Base-by-base conservation (phyloP, 192 early-diverging fungal species). In the Podila epigama region DNA sequence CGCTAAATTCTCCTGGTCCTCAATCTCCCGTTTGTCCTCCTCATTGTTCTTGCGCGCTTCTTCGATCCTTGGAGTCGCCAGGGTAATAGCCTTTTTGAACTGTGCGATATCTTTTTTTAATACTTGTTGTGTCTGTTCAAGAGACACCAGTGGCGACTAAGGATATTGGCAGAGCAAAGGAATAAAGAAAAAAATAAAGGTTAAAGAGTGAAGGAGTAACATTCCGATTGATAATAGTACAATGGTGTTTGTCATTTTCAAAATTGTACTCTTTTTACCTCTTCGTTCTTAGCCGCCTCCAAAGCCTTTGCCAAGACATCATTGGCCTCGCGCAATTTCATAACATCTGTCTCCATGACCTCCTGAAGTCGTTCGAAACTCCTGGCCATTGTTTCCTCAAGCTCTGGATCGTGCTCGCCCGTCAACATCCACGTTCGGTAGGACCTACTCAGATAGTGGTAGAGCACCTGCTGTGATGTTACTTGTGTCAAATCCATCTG, bases 351-450 rank as follows among this genome's bases (percentile, higher is more conserved):
- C 22, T 80, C 61, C 16, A 68, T 80, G 18, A 81, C 66, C 42
- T 86, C 86, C 40, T 87, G 72, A 51, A 84, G 82, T 25, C 77
- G 68, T 34, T 63, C 57, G 82, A 84, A 85, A 75, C 86, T 89
- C 42, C 44, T 64, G 8, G 63, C 73, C 40, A 84, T 59, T 32
- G 85, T 68, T 42, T 84, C 77, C 22, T 72, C 51, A 18, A 86
- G 81, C 56, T 90, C 87, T 3, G 68, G 69, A 54, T 89, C 88
- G 59, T 83, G 82, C 35, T 83, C 82, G 27, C 84, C 84, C 0
- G 84, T 85, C 39, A 79, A 51, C 67, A 91, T 70, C 67, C 87
- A 91, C 11, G 68, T 58, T 10, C 54, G 50, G 60, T 92, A 92
- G 11, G 89, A 66, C 54, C 70, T 64, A 2, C 42, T 87, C 29